Conservation (phyloP, 257 asterid genomes). For the Solanum lycopersicoides region DNA sequence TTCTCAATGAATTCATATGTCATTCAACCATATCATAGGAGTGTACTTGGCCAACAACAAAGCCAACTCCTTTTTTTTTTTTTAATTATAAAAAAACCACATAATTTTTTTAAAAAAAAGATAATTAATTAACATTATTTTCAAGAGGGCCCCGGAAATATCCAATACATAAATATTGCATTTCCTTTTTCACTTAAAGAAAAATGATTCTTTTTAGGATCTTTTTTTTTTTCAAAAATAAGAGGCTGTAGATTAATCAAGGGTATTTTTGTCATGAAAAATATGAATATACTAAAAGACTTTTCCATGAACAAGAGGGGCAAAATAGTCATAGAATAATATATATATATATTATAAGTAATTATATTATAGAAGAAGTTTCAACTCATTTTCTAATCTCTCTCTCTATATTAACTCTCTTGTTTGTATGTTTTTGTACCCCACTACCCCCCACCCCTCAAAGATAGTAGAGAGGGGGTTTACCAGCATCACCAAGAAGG, state of each 20-base stretch:
- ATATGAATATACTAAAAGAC: neutral
- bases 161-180: neutral
- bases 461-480: neutral
- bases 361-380: neutral
- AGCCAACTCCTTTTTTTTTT: neutral
- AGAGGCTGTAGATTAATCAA: neutral
- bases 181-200: neutral
- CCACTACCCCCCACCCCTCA: neutral
- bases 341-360: neutral
- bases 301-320: neutral
- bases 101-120: too few species aligned
- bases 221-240: neutral
- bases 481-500: neutral
- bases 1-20: neutral
- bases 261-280: neutral
- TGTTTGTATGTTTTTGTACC: neutral
- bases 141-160: neutral
- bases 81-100: neutral
- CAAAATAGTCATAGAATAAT: neutral
- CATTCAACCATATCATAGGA: neutral
- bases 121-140: neutral
- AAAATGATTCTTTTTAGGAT: neutral
- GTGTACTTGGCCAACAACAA: neutral
- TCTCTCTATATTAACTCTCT: neutral
- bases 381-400: slow-evolving; percentile 4